A percentile compares a stretch with the other conserved stretches of the same genome.
These are phyloP conservation scores for Ganoderma sp. DNA, from an alignment of 1,284 basidiomycete genomes.

Conservation along the genomic window DNA sequence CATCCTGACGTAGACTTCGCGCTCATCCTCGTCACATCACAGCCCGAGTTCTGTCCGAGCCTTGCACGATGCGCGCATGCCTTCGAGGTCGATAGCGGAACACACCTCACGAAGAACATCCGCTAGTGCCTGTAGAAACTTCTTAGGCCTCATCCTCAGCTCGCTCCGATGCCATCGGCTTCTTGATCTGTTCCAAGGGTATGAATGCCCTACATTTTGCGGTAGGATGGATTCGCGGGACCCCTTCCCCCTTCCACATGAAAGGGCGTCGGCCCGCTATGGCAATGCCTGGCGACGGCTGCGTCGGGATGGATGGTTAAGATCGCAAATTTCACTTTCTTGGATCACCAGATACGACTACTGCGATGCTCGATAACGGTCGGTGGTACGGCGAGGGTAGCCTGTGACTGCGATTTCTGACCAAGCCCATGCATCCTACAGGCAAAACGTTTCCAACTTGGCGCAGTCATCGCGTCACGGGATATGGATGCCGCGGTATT, in stretches of 20 bases:
- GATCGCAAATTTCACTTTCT: neutral
- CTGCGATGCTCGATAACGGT: neutral
- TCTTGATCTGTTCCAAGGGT: slow-evolving; percentile 4
- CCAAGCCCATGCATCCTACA: neutral
- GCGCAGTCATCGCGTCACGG: neutral
- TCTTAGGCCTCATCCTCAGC: neutral
- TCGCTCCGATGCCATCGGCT: slow-evolving; percentile 8
- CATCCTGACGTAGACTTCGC: neutral
- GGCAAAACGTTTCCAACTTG: neutral
- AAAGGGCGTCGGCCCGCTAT: neutral
- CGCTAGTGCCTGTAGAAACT: neutral
- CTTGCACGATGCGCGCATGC: neutral
- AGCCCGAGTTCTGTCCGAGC: neutral
- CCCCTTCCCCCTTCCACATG: neutral
- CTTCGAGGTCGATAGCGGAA: neutral
- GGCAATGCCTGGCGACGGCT: neutral
- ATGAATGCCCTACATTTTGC: neutral
- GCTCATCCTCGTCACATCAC: neutral
- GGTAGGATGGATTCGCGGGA: neutral
- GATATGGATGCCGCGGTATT: neutral
- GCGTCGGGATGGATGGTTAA: neutral
- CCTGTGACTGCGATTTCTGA: neutral
- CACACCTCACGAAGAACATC: neutral
- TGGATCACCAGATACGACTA: neutral
- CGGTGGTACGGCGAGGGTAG: neutral